Conservation (phyloP, 179 eudicot genomes). For the Patellifolia procumbens region DNA sequence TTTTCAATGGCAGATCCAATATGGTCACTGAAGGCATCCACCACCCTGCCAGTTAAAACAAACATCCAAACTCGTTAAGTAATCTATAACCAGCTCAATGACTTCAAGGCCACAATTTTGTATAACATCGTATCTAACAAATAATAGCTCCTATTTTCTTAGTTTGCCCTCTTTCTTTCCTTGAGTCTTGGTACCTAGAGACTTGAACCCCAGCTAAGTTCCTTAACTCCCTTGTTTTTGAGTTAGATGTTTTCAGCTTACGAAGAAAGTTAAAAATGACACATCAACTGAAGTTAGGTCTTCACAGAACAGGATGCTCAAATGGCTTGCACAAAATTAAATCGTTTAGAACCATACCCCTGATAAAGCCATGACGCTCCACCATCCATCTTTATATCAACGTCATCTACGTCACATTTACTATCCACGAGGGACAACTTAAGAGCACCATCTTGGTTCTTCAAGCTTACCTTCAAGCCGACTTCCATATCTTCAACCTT, state of each 20-base stretch:
- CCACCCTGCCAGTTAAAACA: slow-evolving; percentile 49
- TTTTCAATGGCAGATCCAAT: slow-evolving; percentile 76
- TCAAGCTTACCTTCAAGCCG: slow-evolving; percentile 56
- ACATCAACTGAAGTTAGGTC: slow-evolving; percentile 5
- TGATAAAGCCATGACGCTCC: slow-evolving; percentile 99
- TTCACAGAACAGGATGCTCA: background rate
- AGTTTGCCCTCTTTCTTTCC: no score
- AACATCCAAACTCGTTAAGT: background rate
- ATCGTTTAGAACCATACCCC: slow-evolving; percentile 53
- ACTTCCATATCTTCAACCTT: slow-evolving; percentile 94
- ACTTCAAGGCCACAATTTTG: slow-evolving; percentile 1
- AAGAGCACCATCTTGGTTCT: slow-evolving; percentile 56
- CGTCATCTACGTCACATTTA: slow-evolving; percentile 65
- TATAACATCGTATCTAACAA: background rate
- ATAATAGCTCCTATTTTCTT: no score
- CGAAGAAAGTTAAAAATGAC: background rate
- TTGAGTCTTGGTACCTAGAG: no score
- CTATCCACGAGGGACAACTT: slow-evolving; percentile 64
- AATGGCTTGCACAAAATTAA: background rate
- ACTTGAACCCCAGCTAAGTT: no score
- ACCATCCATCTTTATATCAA: slow-evolving; percentile 71
- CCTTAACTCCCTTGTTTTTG: no score
- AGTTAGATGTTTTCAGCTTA: no score
- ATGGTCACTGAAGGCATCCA: slow-evolving; percentile 77
- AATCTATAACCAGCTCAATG: background rate